Conservation (phyloP, 306 rosid species). For the Quercus glauca region DNA sequence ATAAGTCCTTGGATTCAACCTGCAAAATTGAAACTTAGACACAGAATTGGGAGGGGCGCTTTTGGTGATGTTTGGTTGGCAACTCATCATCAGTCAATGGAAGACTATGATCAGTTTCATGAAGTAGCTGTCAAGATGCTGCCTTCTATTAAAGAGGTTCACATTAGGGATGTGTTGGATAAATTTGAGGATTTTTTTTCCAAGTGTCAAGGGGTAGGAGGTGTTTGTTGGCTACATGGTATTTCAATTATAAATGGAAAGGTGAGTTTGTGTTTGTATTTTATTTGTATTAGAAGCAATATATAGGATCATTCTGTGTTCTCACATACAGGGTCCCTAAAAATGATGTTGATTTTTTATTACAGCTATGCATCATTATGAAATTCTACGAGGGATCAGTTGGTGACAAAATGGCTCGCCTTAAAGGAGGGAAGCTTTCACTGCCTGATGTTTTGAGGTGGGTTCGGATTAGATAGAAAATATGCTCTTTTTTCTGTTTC, state of each 20-base stretch:
- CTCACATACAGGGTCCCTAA: conserved; percentile 18
- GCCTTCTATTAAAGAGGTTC: conserved; percentile 60
- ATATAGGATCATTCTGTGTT: conserved; percentile 7
- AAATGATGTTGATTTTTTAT: conserved; percentile 10
- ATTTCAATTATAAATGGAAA: conserved; percentile 67
- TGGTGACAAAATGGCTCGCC: conserved; percentile 81
- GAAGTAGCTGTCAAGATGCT: conserved; percentile 94
- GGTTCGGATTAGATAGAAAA: conserved; percentile 15
- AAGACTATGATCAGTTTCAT: conserved; percentile 69
- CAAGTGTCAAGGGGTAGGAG: conserved; percentile 56
- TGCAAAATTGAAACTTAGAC: conserved; percentile 71
- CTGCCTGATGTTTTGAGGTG: conserved; percentile 78
- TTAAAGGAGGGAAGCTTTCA: conserved; percentile 62
- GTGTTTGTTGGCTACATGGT: conserved; percentile 63
- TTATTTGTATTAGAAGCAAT: conserved; percentile 8
- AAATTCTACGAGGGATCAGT: conserved; percentile 84
- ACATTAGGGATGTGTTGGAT: conserved; percentile 49
- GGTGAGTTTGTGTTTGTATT: conserved; percentile 37
- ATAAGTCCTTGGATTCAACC: conserved; percentile 75
- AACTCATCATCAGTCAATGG: conserved; percentile 80
- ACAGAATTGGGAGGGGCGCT: conserved; percentile 84
- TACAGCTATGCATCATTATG: conserved; percentile 75
- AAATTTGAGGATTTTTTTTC: conserved; percentile 55
- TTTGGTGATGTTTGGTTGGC: conserved; percentile 97
- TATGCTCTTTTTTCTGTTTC: conserved; percentile 4